These are phyloP conservation scores for Neoboletus brunneissimus DNA, from an alignment of 768 basidiomycete genomes.

Conservation along the genomic window DNA sequence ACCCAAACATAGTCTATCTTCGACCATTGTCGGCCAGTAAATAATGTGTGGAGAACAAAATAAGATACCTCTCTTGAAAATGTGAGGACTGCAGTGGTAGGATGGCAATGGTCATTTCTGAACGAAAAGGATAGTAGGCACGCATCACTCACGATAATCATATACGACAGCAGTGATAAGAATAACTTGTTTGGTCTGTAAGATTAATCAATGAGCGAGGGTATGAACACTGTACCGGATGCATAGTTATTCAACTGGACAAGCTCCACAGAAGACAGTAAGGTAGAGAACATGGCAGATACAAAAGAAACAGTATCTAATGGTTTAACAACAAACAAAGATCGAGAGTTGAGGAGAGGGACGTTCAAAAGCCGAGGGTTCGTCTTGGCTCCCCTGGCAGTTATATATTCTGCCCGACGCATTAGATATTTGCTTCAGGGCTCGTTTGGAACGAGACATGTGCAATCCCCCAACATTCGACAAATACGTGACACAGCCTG, in stretches of 20 bases:
- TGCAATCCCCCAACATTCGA: too few species aligned
- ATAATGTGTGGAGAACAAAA: neutral
- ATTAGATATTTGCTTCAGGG: too few species aligned
- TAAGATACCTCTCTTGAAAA: neutral
- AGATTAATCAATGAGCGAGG: neutral
- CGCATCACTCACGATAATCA: neutral
- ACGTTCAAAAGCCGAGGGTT: neutral
- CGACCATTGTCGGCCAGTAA: neutral
- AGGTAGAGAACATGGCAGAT: neutral
- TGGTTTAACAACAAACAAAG: neutral
- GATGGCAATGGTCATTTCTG: neutral
- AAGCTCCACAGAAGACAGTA: neutral
- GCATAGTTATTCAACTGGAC: neutral
- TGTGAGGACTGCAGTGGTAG: constrained; percentile 1
- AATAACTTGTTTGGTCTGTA: neutral
- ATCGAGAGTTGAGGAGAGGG: neutral
- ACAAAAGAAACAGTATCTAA: neutral
- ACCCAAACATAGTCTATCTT: constrained; percentile 5
- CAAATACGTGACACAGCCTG: neutral
- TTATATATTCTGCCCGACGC: neutral
- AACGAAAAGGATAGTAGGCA: neutral
- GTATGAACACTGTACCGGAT: neutral
- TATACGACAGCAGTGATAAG: neutral
- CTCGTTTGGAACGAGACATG: too few species aligned
- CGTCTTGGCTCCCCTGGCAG: neutral